Evolutionary conservation across 2,329 filamentous ascomycete genomes (phyloP).

Genomic region (Xenoacremonium recifei): DNA sequence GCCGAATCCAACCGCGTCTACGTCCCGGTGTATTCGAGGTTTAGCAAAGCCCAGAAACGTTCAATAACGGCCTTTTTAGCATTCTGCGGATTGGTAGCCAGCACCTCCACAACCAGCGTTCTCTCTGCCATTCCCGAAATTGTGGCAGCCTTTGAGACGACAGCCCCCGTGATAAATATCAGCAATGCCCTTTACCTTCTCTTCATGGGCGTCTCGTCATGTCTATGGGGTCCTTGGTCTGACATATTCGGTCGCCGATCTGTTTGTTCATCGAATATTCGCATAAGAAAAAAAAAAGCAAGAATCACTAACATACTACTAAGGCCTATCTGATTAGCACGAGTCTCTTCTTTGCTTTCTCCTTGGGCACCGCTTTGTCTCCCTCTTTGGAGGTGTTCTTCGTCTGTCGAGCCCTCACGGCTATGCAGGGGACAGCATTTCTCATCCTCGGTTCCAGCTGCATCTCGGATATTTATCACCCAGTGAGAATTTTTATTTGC

Average conservation of each 20-base stretch:
- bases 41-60: too few species aligned
- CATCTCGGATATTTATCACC: too few species aligned
- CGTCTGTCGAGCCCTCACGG: constrained; percentile 66
- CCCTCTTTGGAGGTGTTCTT: constrained; percentile 66
- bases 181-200: constrained; percentile 69
- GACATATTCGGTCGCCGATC: constrained; percentile 54
- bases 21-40: too few species aligned
- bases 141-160: constrained; percentile 14
- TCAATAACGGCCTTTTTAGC: too few species aligned
- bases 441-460: constrained; percentile 66
- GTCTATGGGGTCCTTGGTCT: constrained; percentile 66
- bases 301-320: too few species aligned
- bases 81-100: constrained; percentile 18
- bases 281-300: too few species aligned
- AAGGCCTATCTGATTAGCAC: too few species aligned
- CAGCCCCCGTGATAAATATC: constrained; percentile 51
- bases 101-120: constrained; percentile 16
- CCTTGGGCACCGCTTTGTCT: constrained; percentile 63
- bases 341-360: constrained; percentile 63
- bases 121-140: constrained; percentile 21
- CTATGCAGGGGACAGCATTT: constrained; percentile 68
- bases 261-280: constrained; percentile 31
- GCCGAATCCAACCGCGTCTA: too few species aligned
- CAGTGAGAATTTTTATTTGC: constrained; percentile 58
- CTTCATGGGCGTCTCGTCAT: constrained; percentile 66